A percentile compares a stretch with the other conserved stretches of the same genome.
Conservation (phyloP, 1,284 basidiomycete genomes). For the Irpex sp. region DNA sequence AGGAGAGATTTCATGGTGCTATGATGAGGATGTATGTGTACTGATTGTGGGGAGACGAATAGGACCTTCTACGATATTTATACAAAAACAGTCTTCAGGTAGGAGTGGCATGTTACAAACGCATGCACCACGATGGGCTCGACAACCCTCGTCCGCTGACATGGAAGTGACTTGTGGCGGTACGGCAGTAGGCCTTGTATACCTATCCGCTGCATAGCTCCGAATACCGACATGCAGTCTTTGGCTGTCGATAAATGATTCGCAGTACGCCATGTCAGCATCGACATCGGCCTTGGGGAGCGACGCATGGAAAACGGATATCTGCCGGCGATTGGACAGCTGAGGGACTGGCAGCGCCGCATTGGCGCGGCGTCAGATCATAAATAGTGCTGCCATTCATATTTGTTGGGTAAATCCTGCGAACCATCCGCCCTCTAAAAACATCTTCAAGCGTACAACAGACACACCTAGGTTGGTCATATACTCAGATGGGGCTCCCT, state of each 20-base stretch:
- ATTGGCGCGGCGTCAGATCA: too few relatives aligned
- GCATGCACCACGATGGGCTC: too few relatives aligned
- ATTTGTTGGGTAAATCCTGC: too few relatives aligned
- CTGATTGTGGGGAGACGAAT: background rate
- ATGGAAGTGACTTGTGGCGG: background rate
- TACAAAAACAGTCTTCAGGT: background rate
- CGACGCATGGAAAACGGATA: background rate
- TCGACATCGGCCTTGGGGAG: background rate
- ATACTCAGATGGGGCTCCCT: too few relatives aligned
- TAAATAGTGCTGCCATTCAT: too few relatives aligned
- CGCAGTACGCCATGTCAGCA: background rate
- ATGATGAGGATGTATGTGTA: background rate
- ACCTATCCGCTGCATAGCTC: background rate
- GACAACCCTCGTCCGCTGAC: too few relatives aligned
- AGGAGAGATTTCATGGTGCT: constrained; percentile 5
- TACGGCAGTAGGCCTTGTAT: background rate
- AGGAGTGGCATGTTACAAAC: too few relatives aligned
- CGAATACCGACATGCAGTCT: background rate
- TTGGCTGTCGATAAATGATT: background rate
- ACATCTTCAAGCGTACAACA: too few relatives aligned
- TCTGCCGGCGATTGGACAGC: too few relatives aligned
- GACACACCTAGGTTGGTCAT: too few relatives aligned
- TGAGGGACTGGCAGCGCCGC: too few relatives aligned
- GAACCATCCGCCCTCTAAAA: too few relatives aligned
- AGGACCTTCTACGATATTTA: background rate